phyloP scores from a whole-genome alignment of 2,329 filamentous ascomycete genomes.

The Exserohilum rostratum region DNA sequence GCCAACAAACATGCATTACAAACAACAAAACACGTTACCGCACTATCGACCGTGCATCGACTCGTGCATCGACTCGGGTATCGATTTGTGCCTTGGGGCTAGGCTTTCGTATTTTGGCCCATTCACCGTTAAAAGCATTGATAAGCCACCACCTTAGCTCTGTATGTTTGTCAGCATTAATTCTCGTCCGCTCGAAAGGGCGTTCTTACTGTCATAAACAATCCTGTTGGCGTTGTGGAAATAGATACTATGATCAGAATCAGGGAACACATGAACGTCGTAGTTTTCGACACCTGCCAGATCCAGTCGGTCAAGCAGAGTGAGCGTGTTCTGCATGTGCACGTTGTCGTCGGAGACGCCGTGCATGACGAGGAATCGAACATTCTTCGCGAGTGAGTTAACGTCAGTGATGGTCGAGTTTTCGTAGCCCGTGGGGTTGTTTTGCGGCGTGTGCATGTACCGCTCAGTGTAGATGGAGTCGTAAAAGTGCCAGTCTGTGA shows the following conservation, averaged over 20 bases:
- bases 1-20: neutral
- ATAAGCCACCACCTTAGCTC: constrained; percentile 88
- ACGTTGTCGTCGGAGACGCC: constrained; percentile 97
- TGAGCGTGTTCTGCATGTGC: constrained; percentile 92
- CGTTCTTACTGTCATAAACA: constrained; percentile 85
- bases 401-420: constrained; percentile 76
- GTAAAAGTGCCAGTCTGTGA: constrained; percentile 98
- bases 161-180: constrained; percentile 42
- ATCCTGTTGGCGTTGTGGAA: constrained; percentile 93
- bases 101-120: constrained; percentile 67
- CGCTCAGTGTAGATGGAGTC: constrained; percentile 92
- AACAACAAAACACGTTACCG: constrained; percentile 11
- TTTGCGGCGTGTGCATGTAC: constrained; percentile 94
- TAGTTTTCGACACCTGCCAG: constrained; percentile 85
- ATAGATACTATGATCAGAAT: constrained; percentile 92
- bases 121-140: constrained; percentile 97
- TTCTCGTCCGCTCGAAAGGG: too few relatives aligned
- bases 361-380: constrained; percentile 94
- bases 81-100: constrained; percentile 51
- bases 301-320: constrained; percentile 84
- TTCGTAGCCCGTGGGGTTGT: constrained; percentile 79
- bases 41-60: constrained; percentile 26
- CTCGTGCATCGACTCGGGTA: constrained; percentile 26
- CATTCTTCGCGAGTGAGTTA: constrained; percentile 72
- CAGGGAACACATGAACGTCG: constrained; percentile 94